Base-by-base conservation (phyloP, 805 yeast genomes). In the Yamadazyma takamatsuzukensis region DNA sequence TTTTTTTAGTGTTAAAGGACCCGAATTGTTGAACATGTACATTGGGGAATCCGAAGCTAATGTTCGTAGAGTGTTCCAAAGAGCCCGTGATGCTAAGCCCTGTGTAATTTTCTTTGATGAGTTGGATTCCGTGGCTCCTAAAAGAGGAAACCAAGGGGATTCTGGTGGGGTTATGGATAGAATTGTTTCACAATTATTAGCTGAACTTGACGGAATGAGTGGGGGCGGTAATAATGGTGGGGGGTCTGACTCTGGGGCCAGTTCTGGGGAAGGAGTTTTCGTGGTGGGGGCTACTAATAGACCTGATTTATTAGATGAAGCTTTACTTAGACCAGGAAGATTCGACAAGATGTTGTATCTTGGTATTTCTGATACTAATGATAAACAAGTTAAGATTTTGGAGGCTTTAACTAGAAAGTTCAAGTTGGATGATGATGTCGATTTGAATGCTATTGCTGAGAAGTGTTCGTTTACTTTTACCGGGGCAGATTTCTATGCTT, bases 121-220 rank as follows among this genome's bases (percentile, higher is more conserved):
- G 61, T 71, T 93, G 59, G 98, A 93, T 61, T 88, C 97, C 1
- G 97, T 93, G 1, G 98, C 98, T 0, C 97, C 97, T 2, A 90
- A 93, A 56, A 79, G 97, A 66, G 98, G 98, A 18, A 89, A 90
- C 54, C 97, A 93, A 53, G 97, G 98, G 15, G 98, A 93, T 58
- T 88, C 97, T 2, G 97, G 97, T 12, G 98, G 97, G 45, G 97
- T 93, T 2, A 93, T 93, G 98, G 98, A 93, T 54, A 75, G 98
- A 57, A 93, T 93, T 43, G 98, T 93, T 0, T 89, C 97, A 0
- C 98, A 93, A 56, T 64, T 93, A 24, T 67, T 93, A 32, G 96
- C 97, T 0, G 98, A 93, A 56, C 67, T 93, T 27, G 98, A 93
- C 54, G 97, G 97, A 16, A 90, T 90, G 97, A 81, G 94, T 49